phyloP scores from a whole-genome alignment of 495 filamentous ascomycete species.

The Tetracladium marchalianum region DNA sequence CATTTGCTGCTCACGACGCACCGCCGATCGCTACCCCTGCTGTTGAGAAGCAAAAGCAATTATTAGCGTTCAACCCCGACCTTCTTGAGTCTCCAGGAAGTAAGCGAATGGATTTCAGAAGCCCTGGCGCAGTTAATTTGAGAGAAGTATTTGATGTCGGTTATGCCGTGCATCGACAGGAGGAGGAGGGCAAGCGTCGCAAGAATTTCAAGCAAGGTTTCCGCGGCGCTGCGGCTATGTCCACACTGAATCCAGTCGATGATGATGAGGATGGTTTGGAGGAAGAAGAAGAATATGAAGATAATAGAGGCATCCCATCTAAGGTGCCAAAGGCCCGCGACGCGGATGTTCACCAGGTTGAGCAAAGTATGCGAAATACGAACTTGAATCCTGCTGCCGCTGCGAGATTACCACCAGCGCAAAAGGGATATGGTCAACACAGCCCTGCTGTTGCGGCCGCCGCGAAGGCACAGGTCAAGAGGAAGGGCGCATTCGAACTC shows the following conservation, averaged over 20 bases:
- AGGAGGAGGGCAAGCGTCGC: slow-evolving; percentile 87
- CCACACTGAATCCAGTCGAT: slow-evolving; percentile 56
- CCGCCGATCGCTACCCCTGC: slow-evolving; percentile 67
- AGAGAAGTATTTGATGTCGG: slow-evolving; percentile 96
- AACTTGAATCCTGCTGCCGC: slow-evolving; percentile 51
- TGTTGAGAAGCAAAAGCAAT: slow-evolving; percentile 37
- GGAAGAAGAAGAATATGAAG: slow-evolving; percentile 40
- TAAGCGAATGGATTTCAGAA: slow-evolving; percentile 82
- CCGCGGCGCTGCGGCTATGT: slow-evolving; percentile 47
- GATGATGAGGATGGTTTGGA: slow-evolving; percentile 53
- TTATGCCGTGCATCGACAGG: slow-evolving; percentile 92
- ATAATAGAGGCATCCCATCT: slow-evolving; percentile 39
- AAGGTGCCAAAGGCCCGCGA: slow-evolving; percentile 61
- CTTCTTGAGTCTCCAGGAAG: slow-evolving; percentile 41
- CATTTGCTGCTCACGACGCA: slow-evolving; percentile 62
- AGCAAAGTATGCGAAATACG: slow-evolving; percentile 75
- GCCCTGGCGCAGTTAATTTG: slow-evolving; percentile 87
- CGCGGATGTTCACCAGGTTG: slow-evolving; percentile 64
- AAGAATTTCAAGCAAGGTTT: slow-evolving; percentile 65
- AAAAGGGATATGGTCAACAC: slow-evolving; percentile 74
- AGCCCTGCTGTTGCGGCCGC: slow-evolving; percentile 66
- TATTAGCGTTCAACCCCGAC: slow-evolving; percentile 45
- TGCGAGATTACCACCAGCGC: slow-evolving; percentile 32
- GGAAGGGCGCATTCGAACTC: slow-evolving; percentile 74
- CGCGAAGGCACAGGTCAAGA: slow-evolving; percentile 63